Percentiles rank a stretch among this genome's conserved stretches.
Evolutionary conservation across 768 basidiomycete species (phyloP).

Genomic region (Collybia mongolica): DNA sequence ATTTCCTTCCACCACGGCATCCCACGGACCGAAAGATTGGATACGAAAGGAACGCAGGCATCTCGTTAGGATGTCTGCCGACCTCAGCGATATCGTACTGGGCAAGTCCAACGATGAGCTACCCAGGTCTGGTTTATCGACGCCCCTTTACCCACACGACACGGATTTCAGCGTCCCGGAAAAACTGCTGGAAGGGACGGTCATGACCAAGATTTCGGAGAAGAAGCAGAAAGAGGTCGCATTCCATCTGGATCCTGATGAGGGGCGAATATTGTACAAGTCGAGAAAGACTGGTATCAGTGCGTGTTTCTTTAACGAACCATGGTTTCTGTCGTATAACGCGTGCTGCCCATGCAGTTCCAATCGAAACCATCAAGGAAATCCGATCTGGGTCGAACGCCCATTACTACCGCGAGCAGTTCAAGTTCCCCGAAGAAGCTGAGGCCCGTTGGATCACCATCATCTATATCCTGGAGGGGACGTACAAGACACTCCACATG

Average conservation of each 20-base stretch:
- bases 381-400: slow-evolving; percentile 78
- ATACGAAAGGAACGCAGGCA: too few relatives aligned
- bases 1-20: not conserved
- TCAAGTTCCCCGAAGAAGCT: slow-evolving; percentile 63
- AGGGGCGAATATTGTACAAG: slow-evolving; percentile 78
- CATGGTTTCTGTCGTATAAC: slow-evolving; percentile 15
- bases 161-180: slow-evolving; percentile 48
- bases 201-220: slow-evolving; percentile 81
- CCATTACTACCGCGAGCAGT: slow-evolving; percentile 73
- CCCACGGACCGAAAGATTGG: too few relatives aligned
- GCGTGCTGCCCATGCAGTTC: slow-evolving; percentile 47
- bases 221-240: slow-evolving; percentile 71
- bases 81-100: not conserved
- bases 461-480: slow-evolving; percentile 75
- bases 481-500: slow-evolving; percentile 85
- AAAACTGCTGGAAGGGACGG: slow-evolving; percentile 58
- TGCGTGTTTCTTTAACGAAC: slow-evolving; percentile 49
- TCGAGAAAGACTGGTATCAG: slow-evolving; percentile 66
- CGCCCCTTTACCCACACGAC: slow-evolving; percentile 9
- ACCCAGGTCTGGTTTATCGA: slow-evolving; percentile 11
- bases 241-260: slow-evolving; percentile 76
- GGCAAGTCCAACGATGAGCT: slow-evolving; percentile 2
- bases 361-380: slow-evolving; percentile 88
- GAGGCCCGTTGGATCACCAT: slow-evolving; percentile 86
- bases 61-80: too few relatives aligned